phyloP scores from a whole-genome alignment of 2,329 filamentous ascomycete genomes.

The Lithohypha guttulata region DNA sequence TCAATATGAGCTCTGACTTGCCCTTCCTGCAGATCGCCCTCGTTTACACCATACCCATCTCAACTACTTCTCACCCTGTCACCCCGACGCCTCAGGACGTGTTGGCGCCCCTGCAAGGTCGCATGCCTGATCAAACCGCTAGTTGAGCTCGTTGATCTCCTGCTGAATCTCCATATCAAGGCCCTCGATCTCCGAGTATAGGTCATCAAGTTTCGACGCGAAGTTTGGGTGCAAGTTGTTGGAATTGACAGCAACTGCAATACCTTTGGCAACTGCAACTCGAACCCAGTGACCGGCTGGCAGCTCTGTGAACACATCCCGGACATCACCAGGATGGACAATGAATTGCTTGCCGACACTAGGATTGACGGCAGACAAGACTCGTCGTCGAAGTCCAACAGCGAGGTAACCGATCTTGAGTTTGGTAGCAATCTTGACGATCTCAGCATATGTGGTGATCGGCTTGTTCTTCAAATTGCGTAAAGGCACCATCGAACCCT shows the following conservation, averaged over 20 bases:
- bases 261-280: background rate
- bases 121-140: background rate
- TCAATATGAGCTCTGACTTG: too few relatives aligned
- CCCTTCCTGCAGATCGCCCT: too few relatives aligned
- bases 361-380: background rate
- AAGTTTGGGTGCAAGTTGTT: background rate
- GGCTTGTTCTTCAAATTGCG: background rate
- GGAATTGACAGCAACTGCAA: background rate
- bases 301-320: background rate
- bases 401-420: background rate
- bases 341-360: background rate
- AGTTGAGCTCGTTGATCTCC: background rate
- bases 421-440: slow-evolving; percentile 1
- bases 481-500: background rate
- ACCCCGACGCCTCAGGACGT: background rate
- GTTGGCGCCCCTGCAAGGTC: background rate
- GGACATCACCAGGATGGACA: background rate
- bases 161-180: background rate
- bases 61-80: background rate
- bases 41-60: background rate
- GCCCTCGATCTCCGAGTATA: background rate
- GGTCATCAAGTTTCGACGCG: background rate
- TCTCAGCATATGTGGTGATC: background rate
- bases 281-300: background rate
- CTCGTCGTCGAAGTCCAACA: background rate